Conservation (phyloP, 2,329 filamentous ascomycete genomes). For the Septoria petroselini region DNA sequence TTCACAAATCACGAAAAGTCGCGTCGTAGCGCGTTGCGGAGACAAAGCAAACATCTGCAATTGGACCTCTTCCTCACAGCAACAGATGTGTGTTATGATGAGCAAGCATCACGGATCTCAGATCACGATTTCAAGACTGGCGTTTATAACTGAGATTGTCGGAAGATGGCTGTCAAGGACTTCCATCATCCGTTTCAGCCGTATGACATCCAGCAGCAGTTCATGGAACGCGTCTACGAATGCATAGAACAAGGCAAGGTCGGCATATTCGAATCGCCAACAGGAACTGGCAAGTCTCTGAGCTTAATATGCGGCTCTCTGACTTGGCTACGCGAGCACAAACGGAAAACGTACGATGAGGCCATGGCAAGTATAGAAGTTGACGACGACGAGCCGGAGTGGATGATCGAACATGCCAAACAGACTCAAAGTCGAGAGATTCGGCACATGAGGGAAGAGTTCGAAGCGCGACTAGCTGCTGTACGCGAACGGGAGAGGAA, state of each 20-base stretch:
- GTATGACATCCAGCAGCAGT: slow-evolving; percentile 81
- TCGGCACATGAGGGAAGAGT: slow-evolving; percentile 63
- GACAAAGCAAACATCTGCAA: slow-evolving; percentile 6
- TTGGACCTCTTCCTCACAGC: slow-evolving; percentile 2
- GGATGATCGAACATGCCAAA: slow-evolving; percentile 76
- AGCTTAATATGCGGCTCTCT: slow-evolving; percentile 85
- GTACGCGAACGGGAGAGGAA: slow-evolving; percentile 62
- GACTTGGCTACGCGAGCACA: slow-evolving; percentile 86
- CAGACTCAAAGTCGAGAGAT: slow-evolving; percentile 66
- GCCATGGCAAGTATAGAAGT: slow-evolving; percentile 47
- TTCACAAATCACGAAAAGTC: slow-evolving; percentile 18
- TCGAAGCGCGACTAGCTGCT: slow-evolving; percentile 67
- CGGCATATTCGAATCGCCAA: slow-evolving; percentile 90
- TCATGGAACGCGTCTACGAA: slow-evolving; percentile 79
- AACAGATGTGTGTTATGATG: neutral
- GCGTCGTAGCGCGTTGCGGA: slow-evolving; percentile 27
- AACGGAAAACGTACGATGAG: slow-evolving; percentile 59
- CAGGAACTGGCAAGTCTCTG: slow-evolving; percentile 80
- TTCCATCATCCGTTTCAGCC: slow-evolving; percentile 87
- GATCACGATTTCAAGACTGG: neutral
- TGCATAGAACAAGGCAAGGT: slow-evolving; percentile 77
- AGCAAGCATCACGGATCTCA: neutral
- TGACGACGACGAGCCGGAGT: slow-evolving; percentile 70
- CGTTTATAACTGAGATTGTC: neutral
- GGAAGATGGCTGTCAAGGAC: slow-evolving; percentile 43